These are phyloP conservation scores for Tetrahymena elliotti DNA, from an alignment of 73 alveolate genomes.

Conservation along the genomic window DNA sequence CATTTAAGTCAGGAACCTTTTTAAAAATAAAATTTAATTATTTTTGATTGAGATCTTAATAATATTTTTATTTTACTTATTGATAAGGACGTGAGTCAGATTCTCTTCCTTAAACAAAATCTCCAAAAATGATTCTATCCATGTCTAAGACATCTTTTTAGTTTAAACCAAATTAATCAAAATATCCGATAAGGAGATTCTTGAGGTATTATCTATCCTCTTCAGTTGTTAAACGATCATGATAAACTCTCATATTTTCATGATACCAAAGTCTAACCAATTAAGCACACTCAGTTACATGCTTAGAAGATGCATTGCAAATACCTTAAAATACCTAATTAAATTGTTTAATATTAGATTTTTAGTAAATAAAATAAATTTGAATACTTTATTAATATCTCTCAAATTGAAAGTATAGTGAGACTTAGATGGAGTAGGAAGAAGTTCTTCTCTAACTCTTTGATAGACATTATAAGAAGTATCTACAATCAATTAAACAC, in stretches of 20 bases:
- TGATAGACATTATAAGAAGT: constrained; percentile 57
- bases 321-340: background rate
- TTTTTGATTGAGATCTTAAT: background rate
- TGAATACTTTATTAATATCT: constrained; percentile 49
- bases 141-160: background rate
- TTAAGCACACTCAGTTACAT: constrained; percentile 41
- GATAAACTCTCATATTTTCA: constrained; percentile 95
- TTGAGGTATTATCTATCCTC: constrained; percentile 83
- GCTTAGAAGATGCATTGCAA: background rate
- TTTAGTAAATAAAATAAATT: background rate
- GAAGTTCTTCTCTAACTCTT: constrained; percentile 49
- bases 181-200: constrained; percentile 50
- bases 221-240: constrained; percentile 92
- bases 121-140: background rate
- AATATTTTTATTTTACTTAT: background rate
- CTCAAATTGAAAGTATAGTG: constrained; percentile 91
- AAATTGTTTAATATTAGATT: background rate
- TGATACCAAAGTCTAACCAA: constrained; percentile 95
- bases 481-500: constrained; percentile 22
- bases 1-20: constrained; percentile 2
- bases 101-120: constrained; percentile 23
- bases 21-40: background rate
- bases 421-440: constrained; percentile 87
- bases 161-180: constrained; percentile 30
- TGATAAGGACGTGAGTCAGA: constrained; percentile 30